phyloP scores from a whole-genome alignment of 495 filamentous ascomycete genomes.

The Aspergillus bertholletiae region DNA sequence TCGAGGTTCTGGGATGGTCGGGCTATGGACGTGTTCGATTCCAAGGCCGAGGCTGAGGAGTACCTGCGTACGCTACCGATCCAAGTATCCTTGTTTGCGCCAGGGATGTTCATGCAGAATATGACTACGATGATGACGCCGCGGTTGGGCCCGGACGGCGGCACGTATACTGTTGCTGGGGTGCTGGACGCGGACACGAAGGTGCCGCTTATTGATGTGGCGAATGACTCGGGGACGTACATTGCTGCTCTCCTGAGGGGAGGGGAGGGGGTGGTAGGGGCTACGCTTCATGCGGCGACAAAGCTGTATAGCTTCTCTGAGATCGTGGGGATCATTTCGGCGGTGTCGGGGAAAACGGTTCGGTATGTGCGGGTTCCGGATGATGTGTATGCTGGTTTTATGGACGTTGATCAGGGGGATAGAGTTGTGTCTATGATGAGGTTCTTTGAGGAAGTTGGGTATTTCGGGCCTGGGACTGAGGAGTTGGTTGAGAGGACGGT shows the following conservation, averaged over 20 bases:
- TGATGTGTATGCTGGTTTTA: slow-evolving; percentile 28
- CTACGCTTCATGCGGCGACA: slow-evolving; percentile 35
- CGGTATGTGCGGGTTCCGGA: slow-evolving; percentile 36
- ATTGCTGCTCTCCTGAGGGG: slow-evolving; percentile 46
- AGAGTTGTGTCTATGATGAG: slow-evolving; percentile 9
- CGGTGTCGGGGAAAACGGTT: slow-evolving; percentile 41
- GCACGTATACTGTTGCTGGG: slow-evolving; percentile 16
- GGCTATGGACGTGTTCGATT: slow-evolving; percentile 38
- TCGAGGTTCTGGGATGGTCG: slow-evolving; percentile 14
- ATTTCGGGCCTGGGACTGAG: slow-evolving; percentile 36
- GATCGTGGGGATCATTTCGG: slow-evolving; percentile 31
- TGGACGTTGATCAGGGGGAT: slow-evolving; percentile 14
- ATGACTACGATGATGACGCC: slow-evolving; percentile 17
- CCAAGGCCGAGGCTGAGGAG: slow-evolving; percentile 32
- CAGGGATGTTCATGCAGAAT: slow-evolving; percentile 50
- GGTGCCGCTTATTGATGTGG: slow-evolving; percentile 42
- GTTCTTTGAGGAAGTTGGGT: slow-evolving; percentile 37
- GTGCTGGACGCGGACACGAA: slow-evolving; percentile 20
- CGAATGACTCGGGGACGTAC: slow-evolving; percentile 44
- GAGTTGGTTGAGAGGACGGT: slow-evolving; percentile 31
- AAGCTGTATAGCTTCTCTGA: slow-evolving; percentile 34
- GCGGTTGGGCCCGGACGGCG: slow-evolving; percentile 6
- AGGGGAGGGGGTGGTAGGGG: slow-evolving; percentile 46
- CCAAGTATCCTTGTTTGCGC: slow-evolving; percentile 36
- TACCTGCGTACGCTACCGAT: slow-evolving; percentile 45